Base-by-base conservation (phyloP, 768 basidiomycete species). In the Leccinum longicurvipes region DNA sequence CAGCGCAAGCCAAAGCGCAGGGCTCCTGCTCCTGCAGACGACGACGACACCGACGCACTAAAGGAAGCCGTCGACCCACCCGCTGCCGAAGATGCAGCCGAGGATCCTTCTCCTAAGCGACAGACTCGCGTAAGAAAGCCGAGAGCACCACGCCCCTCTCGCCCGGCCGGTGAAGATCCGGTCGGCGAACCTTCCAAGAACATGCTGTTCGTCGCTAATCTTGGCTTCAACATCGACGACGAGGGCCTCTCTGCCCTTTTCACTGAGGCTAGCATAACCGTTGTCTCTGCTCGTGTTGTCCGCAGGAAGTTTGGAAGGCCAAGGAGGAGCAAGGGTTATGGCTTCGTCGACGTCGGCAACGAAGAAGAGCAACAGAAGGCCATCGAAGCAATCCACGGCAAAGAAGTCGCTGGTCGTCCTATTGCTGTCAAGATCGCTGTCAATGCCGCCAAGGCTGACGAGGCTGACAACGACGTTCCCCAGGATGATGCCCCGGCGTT, bases 391-490 rank as follows among this genome's bases (percentile, higher is more conserved):
- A 81, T 94, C 59, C 81, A 94, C 64, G 93, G 91, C 71, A 92
- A 91, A 73, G 88, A 96, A 59, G 76, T 99, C 54, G 86, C 84
- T 46, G 93, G 92, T 50, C 81, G 96, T 64, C 70, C 81, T 60
- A 87, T 99, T 68, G 90, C 89, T 59, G 91, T 98, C 78, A 98
- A 97, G 80, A 81, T 99, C 61, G 96, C 96, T 51, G 92, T 98
- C 73, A 93, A 96, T 75, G 78, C 87, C 51, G 79, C 82, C 66
- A 82, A 78, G 58, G 81, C 82, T 56, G 85, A 86, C 53, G 82
- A 79, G 39, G 73, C 69, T 32, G 81, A 76, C 50, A 65, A 67
- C n/a, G 71, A 60, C 19, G 68, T 53, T 42, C 59, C 55, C 34
- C 76, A 75, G 51, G 72, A 59, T 45, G 68, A 72, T 29, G 66